A percentile compares a stretch with the other conserved stretches of the same genome.
Evolutionary conservation across 805 yeast species (phyloP).

Genomic region (Yamadazyma akitaensis): DNA sequence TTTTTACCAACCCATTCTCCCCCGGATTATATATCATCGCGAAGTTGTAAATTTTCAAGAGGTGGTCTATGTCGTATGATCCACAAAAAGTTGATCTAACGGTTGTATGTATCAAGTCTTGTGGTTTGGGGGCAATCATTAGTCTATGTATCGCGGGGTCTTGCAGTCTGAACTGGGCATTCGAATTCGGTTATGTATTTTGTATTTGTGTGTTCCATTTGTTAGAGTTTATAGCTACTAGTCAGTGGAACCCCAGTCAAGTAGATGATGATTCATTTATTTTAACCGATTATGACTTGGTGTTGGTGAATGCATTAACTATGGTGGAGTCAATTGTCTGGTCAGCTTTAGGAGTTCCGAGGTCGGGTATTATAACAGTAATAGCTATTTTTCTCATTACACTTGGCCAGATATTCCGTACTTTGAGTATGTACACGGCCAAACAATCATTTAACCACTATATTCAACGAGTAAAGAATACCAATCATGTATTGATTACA

Average conservation of each 20-base stretch:
- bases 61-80: conserved; percentile 16
- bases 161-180: background rate
- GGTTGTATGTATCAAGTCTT: conserved; percentile 30
- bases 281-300: conserved; percentile 29
- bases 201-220: conserved; percentile 67
- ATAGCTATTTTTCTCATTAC: conserved; percentile 50
- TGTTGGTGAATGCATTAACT: conserved; percentile 19
- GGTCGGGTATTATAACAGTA: background rate
- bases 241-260: conserved; percentile 62
- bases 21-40: background rate
- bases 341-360: background rate
- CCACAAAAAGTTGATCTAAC: conserved; percentile 27
- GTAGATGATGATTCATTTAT: conserved; percentile 59
- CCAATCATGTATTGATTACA: conserved; percentile 67
- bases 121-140: conserved; percentile 27
- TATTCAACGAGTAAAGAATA: conserved; percentile 51
- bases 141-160: conserved; percentile 14
- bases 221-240: conserved; percentile 78
- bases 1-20: background rate
- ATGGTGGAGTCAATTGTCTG: conserved; percentile 16
- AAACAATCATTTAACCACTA: conserved; percentile 82
- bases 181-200: conserved; percentile 39
- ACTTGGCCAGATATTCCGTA: conserved; percentile 65
- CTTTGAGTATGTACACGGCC: conserved; percentile 84
- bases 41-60: background rate